phyloP scores from a whole-genome alignment of 2,329 filamentous ascomycete species.

The Colletotrichum ledebouriae region DNA sequence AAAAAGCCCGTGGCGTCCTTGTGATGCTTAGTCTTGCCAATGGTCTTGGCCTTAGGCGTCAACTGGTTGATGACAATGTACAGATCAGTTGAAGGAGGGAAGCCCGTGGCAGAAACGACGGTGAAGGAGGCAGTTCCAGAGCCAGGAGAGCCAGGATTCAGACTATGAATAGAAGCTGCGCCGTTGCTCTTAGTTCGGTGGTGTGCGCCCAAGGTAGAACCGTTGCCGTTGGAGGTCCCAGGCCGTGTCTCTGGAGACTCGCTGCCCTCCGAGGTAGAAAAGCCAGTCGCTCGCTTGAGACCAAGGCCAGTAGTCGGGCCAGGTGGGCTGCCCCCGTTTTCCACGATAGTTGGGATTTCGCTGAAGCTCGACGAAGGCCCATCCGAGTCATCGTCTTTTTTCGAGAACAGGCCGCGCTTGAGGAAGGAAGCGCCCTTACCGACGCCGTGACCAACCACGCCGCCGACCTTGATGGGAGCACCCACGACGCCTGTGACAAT shows the following conservation, averaged over 20 bases:
- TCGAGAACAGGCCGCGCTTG: conserved; percentile 83
- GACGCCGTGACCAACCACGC: conserved; percentile 80
- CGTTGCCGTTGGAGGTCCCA: conserved; percentile 50
- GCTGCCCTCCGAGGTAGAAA: conserved; percentile 46
- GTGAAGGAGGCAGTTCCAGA: conserved; percentile 84
- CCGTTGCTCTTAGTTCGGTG: conserved; percentile 70
- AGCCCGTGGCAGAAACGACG: conserved; percentile 83
- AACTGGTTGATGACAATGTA: conserved; percentile 80
- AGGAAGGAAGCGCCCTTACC: conserved; percentile 93
- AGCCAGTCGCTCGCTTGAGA: conserved; percentile 58
- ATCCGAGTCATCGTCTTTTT: conserved; percentile 72
- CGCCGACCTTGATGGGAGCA: conserved; percentile 91
- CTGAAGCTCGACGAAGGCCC: conserved; percentile 52
- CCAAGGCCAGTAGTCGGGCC: conserved; percentile 48
- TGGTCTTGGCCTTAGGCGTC: conserved; percentile 77
- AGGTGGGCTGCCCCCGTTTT: conserved; percentile 56
- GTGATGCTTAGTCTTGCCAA: conserved; percentile 93
- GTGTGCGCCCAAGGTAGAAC: conserved; percentile 53
- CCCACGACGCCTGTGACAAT: conserved; percentile 86
- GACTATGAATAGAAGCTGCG: conserved; percentile 76
- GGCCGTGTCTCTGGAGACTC: conserved; percentile 48
- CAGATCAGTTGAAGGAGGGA: conserved; percentile 81
- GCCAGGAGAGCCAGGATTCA: conserved; percentile 70
- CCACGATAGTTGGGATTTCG: conserved; percentile 57
- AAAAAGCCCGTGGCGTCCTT: conserved; percentile 78